phyloP scores from a whole-genome alignment of 805 yeast genomes.

The Wickerhamiella vanderwaltii region DNA sequence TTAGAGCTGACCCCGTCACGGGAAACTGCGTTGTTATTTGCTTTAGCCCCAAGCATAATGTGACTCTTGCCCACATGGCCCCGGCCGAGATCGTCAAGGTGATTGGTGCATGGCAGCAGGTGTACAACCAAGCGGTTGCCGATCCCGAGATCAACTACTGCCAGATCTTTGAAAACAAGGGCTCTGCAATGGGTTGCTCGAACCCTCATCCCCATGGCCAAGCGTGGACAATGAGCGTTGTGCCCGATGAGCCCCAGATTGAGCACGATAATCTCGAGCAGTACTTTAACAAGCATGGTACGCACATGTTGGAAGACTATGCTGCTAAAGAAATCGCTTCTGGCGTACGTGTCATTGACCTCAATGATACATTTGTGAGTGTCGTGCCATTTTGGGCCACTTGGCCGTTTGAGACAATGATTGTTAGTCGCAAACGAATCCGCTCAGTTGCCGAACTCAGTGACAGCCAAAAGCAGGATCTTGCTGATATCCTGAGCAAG shows the following conservation, averaged over 20 bases:
- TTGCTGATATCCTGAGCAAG: constrained; percentile 41
- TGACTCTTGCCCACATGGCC: constrained; percentile 53
- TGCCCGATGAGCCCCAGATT: constrained; percentile 54
- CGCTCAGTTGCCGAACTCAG: constrained; percentile 33
- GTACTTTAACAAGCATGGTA: constrained; percentile 33
- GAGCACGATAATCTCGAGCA: constrained; percentile 42
- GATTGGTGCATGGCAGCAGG: constrained; percentile 47
- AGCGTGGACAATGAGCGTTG: constrained; percentile 57
- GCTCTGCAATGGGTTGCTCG: constrained; percentile 71
- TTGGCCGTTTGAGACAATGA: constrained; percentile 69
- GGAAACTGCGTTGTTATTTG: constrained; percentile 65
- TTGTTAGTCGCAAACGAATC: constrained; percentile 45
- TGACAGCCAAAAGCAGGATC: constrained; percentile 37
- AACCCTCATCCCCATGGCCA: constrained; percentile 78
- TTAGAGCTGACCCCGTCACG: constrained; percentile 45
- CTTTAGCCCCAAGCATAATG: constrained; percentile 55
- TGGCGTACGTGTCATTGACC: constrained; percentile 37
- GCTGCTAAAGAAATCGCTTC: constrained; percentile 38
- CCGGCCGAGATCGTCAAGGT: constrained; percentile 34
- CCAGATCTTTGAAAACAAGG: constrained; percentile 69
- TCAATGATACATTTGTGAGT: constrained; percentile 51
- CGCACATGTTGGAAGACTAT: constrained; percentile 52
- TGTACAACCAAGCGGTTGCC: constrained; percentile 34
- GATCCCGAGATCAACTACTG: constrained; percentile 39
- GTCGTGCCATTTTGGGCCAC: constrained; percentile 75